Base-by-base conservation (phyloP, 2,329 filamentous ascomycete genomes). In the Arthrocladium fulminans region DNA sequence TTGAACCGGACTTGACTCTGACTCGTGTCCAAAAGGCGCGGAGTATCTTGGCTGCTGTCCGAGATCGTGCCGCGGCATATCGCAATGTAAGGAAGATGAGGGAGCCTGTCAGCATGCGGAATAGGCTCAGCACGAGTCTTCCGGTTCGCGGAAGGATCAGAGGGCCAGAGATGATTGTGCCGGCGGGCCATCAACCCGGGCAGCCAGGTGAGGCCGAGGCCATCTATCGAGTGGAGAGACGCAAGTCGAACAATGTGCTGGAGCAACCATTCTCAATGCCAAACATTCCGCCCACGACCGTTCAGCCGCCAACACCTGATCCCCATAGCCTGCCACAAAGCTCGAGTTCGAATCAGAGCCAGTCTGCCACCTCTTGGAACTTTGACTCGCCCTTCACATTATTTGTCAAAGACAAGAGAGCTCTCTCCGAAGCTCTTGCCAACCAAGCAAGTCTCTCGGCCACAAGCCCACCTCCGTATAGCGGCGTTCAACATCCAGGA, bases 1-100 rank as follows among this genome's bases (percentile, higher is more conserved):
- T 86, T 60, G 75, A 79, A 44, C 67, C 81, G 23, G 73, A 83
- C 25, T 60, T 71, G 3, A 63, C 70, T 27, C 62, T 77, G 35
- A 63, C 73, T 10, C 72, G 73, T 2, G 69, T 73, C 15, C 69
- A 77, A 37, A 87, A 87, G 61, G 75, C 73, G 9, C 66, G 77
- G 24, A 70, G 72, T 17, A 74, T 88, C 1, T 65, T 88, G 25
- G 69, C 69, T 8, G 81, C 86, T 51, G 70, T 88, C 30, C 69
- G 76, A 55, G 73, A 75, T 30, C 58, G 62, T 20, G 59, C 61
- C 45, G 54, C 49, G 34, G 57, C 54, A 10, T 68, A 62, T 52
- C 60, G 54, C 24, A 58, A 60, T 38, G 52, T 59, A 45, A 59
- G 58, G 32, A 61, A 51, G 53, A 52, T 61, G 8, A 59, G 59